Evolutionary conservation across 2,329 filamentous ascomycete genomes (phyloP).

Genomic region (Aspergillus japonicus): DNA sequence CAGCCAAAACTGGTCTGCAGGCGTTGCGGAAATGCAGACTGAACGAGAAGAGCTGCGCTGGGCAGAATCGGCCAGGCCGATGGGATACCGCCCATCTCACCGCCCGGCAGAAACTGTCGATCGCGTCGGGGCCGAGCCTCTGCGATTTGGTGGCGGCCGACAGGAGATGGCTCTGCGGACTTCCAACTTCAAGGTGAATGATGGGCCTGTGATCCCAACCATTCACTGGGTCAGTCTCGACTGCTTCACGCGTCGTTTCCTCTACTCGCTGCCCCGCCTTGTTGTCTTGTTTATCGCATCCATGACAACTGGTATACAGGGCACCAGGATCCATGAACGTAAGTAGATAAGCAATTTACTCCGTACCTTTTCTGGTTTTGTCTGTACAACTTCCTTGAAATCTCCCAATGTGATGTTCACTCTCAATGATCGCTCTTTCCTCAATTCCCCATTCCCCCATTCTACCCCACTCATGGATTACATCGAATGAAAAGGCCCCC

Average conservation of each 20-base stretch:
- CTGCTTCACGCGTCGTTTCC: background rate
- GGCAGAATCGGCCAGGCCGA: slow-evolving; percentile 16
- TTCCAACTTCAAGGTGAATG: background rate
- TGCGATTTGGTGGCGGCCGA: background rate
- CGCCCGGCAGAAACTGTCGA: slow-evolving; percentile 30
- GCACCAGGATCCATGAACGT: background rate
- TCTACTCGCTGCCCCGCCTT: background rate
- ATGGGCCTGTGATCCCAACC: background rate
- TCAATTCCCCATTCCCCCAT: no score
- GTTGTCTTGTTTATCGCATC: background rate
- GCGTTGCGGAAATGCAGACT: slow-evolving; percentile 13
- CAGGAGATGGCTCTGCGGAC: background rate
- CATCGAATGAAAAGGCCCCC: background rate
- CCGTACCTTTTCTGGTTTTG: background rate
- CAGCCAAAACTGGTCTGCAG: slow-evolving; percentile 17
- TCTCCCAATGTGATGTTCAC: background rate
- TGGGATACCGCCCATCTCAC: slow-evolving; percentile 9
- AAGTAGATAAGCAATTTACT: background rate
- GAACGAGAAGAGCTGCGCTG: slow-evolving; percentile 13
- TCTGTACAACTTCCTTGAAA: background rate
- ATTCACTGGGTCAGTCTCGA: background rate
- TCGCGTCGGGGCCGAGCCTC: background rate
- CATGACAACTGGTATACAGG: background rate
- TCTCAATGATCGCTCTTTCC: background rate
- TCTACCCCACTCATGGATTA: background rate